Evolutionary conservation across 2,329 filamentous ascomycete species (phyloP), one percentile per base, ranked within the genome.

Genomic region (Fusarium virguliforme): DNA sequence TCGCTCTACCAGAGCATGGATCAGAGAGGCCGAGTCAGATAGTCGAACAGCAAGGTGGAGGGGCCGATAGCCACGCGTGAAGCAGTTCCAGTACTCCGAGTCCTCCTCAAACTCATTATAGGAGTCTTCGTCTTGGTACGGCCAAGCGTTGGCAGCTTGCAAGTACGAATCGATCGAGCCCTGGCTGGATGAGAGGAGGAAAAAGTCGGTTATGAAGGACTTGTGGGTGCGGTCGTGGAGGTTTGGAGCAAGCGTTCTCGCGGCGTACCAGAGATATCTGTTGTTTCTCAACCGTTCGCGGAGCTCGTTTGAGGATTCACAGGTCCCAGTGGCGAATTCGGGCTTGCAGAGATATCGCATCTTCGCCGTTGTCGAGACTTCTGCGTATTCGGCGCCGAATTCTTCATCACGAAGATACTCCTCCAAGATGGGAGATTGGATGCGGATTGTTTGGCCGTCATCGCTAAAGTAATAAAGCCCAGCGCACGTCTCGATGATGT

Each of bases 11-110:
- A 70, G 13, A 0, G 4, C 7, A 1, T 50, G 18, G 1, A 70
- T 32, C 2, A 62, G 4, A 0, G 1, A 4, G 1, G 32, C 62
- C 8, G 48, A 18, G 1, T 24, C 48, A 2, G 24, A 67, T 1
- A 67, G 13, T 8, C 43, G 54, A 2, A 64, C 53, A 4, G 66
- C 67, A 2, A 70, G 53, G 6, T 46, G 53, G 4, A 70, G 62
- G 0, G 62, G 30, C 0, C 12, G 51, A 12, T 50, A 56, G 0
- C 46, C 66, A 1, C 6, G 8, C 0, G 30, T 58, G 6, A 54
- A 70, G 1, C 46, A 48, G 0, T 1, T 4, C 67, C 67, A 69
- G 18, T 62, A 40, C 7, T 26, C 55, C 1, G 32, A 54, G 4
- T 35, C 38, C 18, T 64, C 46, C 6, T 53, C 43, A 4, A 41